Base-by-base conservation (phyloP, 1,139 yeast genomes). In the Hyphopichia buzzinii region DNA sequence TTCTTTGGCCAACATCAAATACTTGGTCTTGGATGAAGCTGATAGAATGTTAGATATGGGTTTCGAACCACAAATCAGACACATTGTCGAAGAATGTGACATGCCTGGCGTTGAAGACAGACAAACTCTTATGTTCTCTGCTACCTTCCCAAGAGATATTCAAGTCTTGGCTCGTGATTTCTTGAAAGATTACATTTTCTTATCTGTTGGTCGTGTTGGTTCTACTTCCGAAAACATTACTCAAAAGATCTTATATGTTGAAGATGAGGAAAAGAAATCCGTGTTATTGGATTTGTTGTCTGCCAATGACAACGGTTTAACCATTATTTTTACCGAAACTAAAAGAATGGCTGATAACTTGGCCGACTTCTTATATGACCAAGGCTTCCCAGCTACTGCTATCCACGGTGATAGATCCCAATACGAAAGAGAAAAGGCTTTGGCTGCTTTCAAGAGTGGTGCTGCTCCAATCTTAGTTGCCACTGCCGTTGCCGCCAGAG, bases 31-130 rank as follows among this genome's bases (percentile, higher is more conserved):
- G 49, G 98, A 92, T 70, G 98, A 92, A 77, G 98, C 98, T 59
- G 98, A 92, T 72, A 87, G 98, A 77, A 92, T 92, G 98, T 81
- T 92, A 72, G 98, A 92, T 82, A 92, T 92, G 98, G 98, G 98
- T 77, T 92, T 92, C 72, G 98, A 92, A 75, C 97, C 97, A 48
- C 98, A 92, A 77, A 92, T 92, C 61, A 87, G 98, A 79, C 87
- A 90, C 63, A 90, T 92, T 60, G 98, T 92, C 44, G 96, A 92
- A 69, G 95, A 86, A 52, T 90, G 94, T 74, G 97, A 88, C 64
- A 90, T 90, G 97, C 96, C 98, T 46, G 83, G 77, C 49, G 95
- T 87, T 41, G 72, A 79, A 45, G 77, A 84, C 56, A 85, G 98
- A 74, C 98, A 92, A 74, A 92, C 98, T 26, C 79, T 92, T 59